These are phyloP conservation scores for Camillea tinctor DNA, from an alignment of 2,329 filamentous ascomycete species.

Conservation along the genomic window DNA sequence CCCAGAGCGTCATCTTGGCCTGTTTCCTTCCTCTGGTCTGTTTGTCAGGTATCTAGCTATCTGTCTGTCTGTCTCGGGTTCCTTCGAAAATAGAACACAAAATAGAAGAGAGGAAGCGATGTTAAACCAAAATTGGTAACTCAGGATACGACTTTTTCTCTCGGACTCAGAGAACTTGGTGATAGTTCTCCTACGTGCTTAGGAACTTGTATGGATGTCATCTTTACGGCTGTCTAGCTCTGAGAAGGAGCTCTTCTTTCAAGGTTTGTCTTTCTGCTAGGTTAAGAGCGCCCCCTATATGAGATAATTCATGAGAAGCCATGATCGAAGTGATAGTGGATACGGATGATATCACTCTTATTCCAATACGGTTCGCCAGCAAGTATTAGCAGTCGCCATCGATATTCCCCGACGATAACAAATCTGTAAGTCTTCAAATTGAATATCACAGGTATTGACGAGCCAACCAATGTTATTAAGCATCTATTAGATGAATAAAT, in stretches of 20 bases:
- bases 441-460: too few relatives aligned
- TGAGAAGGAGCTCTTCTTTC: not conserved
- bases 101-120: not conserved
- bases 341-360: too few relatives aligned
- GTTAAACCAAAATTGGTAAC: not conserved
- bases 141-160: not conserved
- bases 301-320: not conserved
- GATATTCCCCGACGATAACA: too few relatives aligned
- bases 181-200: not conserved
- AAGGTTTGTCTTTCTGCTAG: not conserved
- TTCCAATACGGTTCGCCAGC: too few relatives aligned
- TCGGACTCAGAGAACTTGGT: not conserved
- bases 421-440: not conserved
- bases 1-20: constrained; percentile 1
- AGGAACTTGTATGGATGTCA: not conserved
- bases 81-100: not conserved
- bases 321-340: not conserved
- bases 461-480: not conserved
- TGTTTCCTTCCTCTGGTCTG: not conserved
- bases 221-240: not conserved
- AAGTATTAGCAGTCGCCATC: too few relatives aligned
- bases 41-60: not conserved
- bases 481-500: not conserved
- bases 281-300: not conserved
- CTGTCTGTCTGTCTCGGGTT: not conserved